phyloP scores from a whole-genome alignment of 306 rosid genomes.

The Senna siamea region DNA sequence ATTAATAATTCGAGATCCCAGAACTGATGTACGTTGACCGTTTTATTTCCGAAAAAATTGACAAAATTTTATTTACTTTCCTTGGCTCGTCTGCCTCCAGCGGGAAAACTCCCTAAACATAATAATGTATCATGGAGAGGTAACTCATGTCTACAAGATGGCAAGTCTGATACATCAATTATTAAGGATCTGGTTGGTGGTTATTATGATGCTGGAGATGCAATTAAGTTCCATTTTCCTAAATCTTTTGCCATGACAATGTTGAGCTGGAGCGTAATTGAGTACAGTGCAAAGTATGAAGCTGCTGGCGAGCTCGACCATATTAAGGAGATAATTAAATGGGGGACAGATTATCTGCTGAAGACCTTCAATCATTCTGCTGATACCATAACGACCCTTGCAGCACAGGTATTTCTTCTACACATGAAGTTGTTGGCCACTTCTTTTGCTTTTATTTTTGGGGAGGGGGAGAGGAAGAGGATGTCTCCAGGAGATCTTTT shows the following conservation, averaged over 20 bases:
- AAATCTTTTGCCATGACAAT: slow-evolving; percentile 77
- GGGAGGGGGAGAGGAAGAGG: neutral
- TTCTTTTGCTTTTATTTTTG: too few relatives aligned
- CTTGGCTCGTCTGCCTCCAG: slow-evolving; percentile 43
- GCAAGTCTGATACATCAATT: slow-evolving; percentile 46
- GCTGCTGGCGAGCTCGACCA: slow-evolving; percentile 92
- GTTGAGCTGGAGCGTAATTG: slow-evolving; percentile 99
- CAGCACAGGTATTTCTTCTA: slow-evolving; percentile 59
- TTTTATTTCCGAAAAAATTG: neutral
- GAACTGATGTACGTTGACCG: neutral
- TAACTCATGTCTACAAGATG: slow-evolving; percentile 73
- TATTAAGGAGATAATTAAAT: slow-evolving; percentile 82
- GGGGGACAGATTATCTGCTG: slow-evolving; percentile 94
- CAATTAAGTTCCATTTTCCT: slow-evolving; percentile 94
- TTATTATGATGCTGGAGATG: slow-evolving; percentile 95
- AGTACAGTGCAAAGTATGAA: slow-evolving; percentile 87
- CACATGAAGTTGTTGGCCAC: neutral
- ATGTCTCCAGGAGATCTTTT: neutral
- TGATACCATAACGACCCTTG: slow-evolving; percentile 63
- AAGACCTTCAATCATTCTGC: slow-evolving; percentile 92
- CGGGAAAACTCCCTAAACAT: slow-evolving; percentile 92
- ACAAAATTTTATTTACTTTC: neutral
- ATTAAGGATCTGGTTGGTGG: slow-evolving; percentile 89
- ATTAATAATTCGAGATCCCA: neutral
- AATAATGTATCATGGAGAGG: slow-evolving; percentile 99